phyloP scores from a whole-genome alignment of 108 stramenopile genomes.

The Schizochytrium sp. region DNA sequence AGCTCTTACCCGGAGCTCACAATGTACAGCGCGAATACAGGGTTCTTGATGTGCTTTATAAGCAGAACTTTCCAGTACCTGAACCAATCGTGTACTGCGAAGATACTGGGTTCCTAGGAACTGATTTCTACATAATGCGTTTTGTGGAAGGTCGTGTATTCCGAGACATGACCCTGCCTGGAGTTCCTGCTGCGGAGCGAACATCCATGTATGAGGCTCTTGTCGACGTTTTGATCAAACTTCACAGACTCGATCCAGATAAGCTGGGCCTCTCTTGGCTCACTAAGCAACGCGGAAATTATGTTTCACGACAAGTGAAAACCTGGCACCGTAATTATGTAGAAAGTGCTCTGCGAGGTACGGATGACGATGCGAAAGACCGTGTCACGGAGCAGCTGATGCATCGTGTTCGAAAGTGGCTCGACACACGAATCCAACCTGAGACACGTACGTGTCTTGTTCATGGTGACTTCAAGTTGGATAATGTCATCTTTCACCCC shows the following conservation, averaged over 20 bases:
- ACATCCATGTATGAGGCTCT: not conserved
- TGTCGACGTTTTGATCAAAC: not conserved
- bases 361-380: not conserved
- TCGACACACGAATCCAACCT: conserved; percentile 11
- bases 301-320: conserved; percentile 61
- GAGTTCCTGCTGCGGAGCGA: not conserved
- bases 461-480: conserved; percentile 69
- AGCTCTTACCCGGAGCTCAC: conserved; percentile 68
- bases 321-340: conserved; percentile 64
- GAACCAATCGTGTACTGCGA: conserved; percentile 17
- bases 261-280: not conserved
- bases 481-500: conserved; percentile 61
- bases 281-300: conserved; percentile 28
- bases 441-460: not conserved
- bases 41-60: conserved; percentile 39
- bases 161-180: conserved; percentile 58
- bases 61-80: conserved; percentile 61
- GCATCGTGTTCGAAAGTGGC: conserved; percentile 23
- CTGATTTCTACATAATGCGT: conserved; percentile 66
- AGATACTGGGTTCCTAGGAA: conserved; percentile 61
- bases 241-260: conserved; percentile 62
- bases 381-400: not conserved
- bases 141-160: conserved; percentile 64
- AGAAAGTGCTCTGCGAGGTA: not conserved
- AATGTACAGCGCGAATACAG: conserved; percentile 64